Percentiles rank a stretch among this genome's conserved stretches.
Evolutionary conservation across 805 yeast genomes (phyloP).

Genomic region (Saccharomycopsis fermentans): DNA sequence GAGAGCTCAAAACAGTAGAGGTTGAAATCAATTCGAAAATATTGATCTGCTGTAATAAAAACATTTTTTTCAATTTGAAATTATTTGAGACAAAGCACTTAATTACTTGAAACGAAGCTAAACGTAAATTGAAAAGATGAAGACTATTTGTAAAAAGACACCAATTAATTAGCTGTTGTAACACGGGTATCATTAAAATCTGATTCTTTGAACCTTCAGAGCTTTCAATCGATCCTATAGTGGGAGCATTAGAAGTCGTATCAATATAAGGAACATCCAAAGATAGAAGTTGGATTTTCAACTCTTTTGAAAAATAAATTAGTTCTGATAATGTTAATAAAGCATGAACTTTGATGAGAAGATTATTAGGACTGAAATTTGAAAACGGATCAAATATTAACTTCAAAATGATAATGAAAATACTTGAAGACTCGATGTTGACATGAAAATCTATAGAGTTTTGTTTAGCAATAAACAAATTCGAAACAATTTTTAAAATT

Average conservation of each 20-base stretch:
- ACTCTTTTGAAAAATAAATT: slow-evolving; percentile 51
- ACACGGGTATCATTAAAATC: slow-evolving; percentile 49
- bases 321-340: slow-evolving; percentile 69
- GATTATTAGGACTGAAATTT: slow-evolving; percentile 45
- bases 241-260: slow-evolving; percentile 33
- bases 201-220: slow-evolving; percentile 13
- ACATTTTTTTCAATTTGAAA: slow-evolving; percentile 46
- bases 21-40: slow-evolving; percentile 26
- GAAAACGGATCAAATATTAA: slow-evolving; percentile 46
- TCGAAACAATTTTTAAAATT: slow-evolving; percentile 9
- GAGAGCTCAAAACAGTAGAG: neutral
- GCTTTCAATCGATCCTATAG: slow-evolving; percentile 28
- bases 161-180: slow-evolving; percentile 75
- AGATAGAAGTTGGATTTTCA: slow-evolving; percentile 63
- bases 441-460: slow-evolving; percentile 3
- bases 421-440: slow-evolving; percentile 31
- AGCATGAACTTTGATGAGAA: slow-evolving; percentile 49
- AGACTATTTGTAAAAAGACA: slow-evolving; percentile 67
- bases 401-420: slow-evolving; percentile 55
- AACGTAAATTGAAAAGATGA: slow-evolving; percentile 73
- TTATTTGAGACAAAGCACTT: slow-evolving; percentile 62
- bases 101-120: slow-evolving; percentile 57
- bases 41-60: slow-evolving; percentile 56
- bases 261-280: slow-evolving; percentile 91
- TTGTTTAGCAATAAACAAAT: slow-evolving; percentile 9